phyloP scores from a whole-genome alignment of 805 yeast species.

The Cyberlindnera galapagoensis region DNA sequence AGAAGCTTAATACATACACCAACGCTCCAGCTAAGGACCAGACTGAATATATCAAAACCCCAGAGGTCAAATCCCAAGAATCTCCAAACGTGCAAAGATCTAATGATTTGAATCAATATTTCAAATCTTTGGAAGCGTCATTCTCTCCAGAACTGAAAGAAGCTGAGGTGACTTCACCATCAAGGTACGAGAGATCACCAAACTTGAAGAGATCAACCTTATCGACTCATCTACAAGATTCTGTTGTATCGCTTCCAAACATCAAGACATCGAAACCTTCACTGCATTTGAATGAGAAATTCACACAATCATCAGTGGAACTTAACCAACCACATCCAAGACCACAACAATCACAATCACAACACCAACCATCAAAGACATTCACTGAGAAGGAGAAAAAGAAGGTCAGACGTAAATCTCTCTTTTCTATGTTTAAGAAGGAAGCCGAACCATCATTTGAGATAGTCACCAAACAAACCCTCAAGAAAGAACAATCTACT shows the following conservation, averaged over 20 bases:
- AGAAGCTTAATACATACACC: constrained; percentile 8
- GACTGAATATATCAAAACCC: constrained; percentile 1
- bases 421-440: constrained; percentile 20
- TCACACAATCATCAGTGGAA: constrained; percentile 9
- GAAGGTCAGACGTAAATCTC: constrained; percentile 18
- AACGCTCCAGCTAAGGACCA: not conserved
- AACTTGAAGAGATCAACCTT: not conserved
- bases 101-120: constrained; percentile 2
- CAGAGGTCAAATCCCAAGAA: constrained; percentile 4
- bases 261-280: constrained; percentile 7
- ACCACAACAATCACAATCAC: too few species aligned
- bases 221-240: constrained; percentile 5
- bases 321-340: too few species aligned
- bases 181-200: too few species aligned
- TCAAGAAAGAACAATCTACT: too few species aligned
- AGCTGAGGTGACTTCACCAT: too few species aligned
- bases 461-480: constrained; percentile 17
- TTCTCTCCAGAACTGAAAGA: constrained; percentile 5
- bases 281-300: constrained; percentile 5
- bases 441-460: constrained; percentile 20
- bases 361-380: not conserved
- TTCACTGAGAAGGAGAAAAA: constrained; percentile 4
- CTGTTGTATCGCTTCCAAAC: constrained; percentile 13
- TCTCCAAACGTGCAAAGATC: constrained; percentile 7
- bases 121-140: constrained; percentile 3